Evolutionary conservation across 2,329 filamentous ascomycete species (phyloP), one percentile per base, ranked within the genome.

Genomic region (Penicillium crustosum): DNA sequence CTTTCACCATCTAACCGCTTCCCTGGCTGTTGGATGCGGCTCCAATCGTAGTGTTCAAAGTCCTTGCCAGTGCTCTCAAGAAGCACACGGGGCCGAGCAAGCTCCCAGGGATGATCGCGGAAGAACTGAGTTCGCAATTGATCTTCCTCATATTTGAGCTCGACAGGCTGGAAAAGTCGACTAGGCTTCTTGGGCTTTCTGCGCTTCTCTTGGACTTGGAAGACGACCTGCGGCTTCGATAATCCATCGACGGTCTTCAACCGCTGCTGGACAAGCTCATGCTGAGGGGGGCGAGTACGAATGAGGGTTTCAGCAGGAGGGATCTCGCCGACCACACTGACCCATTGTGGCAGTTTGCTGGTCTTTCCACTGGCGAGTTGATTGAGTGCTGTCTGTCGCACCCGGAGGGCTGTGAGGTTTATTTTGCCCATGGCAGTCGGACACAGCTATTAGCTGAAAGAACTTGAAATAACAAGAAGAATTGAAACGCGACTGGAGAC

Each of bases 81-180:
- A 47, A 99, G 81, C 58, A 96, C 82, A 66, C 91, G 84, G 54
- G 94, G 94, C 61, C 93, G 84, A 19, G 94, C 94, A 70, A 99
- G 79, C 77, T 99, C 94, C 94, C 94, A 99, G 6, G 94, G 94
- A 73, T 99, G 94, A 75, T 99, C 93, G 70, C 83, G 86, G 80
- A 90, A 99, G 79, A 97, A 99, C 29, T 87, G 85, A 65, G 78
- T 81, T 62, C 94, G 88, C 69, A 99, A 81, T 59, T 79, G 77
- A 76, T 99, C 94, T 75, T 99, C 94, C 59, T 89, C 85, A 73
- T 94, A 97, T 53, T 78, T 79, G 62, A 99, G 87, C 57, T 81
- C 78, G 63, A 92, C 84, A 1, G 94, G 94, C 67, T 87, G 86
- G 80, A 93, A 97, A 67, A 96, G 79, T 66, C 87, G 86, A 75